Base-by-base conservation (phyloP, 1,284 basidiomycete genomes). In the Peniophora sp. region DNA sequence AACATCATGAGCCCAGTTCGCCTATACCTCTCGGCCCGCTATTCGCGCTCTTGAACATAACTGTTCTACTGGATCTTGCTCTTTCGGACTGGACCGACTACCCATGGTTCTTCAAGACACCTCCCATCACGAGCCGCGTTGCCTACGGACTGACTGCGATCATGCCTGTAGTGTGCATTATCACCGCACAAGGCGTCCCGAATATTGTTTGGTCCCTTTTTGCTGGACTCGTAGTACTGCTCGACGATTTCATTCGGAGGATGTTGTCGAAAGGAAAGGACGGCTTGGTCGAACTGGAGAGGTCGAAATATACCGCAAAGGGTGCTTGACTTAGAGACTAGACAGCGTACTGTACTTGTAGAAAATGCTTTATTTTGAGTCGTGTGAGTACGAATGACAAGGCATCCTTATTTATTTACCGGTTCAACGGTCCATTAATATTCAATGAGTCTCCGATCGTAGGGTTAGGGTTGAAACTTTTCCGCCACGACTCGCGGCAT, bases 181-280 rank as follows among this genome's bases (percentile, higher is more conserved):
- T 79, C 52, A 62, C 72, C 5, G 64, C 64, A 10, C 69, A 53
- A 67, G 51, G 62, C 70, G n/a, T 83, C 75, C 73, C 72, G 74
- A 56, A 74, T 6, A 71, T 69, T 6, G 56, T 60, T 12, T 83
- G 80, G 79, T 82, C 78, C 77, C 67, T 68, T 48, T 55, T 73
- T 23, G 72, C 78, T 0, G 24, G 54, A n/a, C 58, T 64, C 0
- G 53, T 67, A 14, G 53, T 78, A 19, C 67, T 74, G 1, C 70
- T 66, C 25, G 58, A 76, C 25, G 67, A 79, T 51, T 67, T 63
- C 2, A 68, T 75, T 24, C 67, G 72, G 51, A 64, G 65, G 23
- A 69, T 73, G 50, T 71, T 79, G 44, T 57, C 61, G 44, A 65
- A 67, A 47, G 72, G 72, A 9, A 69, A 73, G 55, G 64, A 71